phyloP scores from a whole-genome alignment of 768 basidiomycete species.

The Symmetrospora coprosmae region DNA sequence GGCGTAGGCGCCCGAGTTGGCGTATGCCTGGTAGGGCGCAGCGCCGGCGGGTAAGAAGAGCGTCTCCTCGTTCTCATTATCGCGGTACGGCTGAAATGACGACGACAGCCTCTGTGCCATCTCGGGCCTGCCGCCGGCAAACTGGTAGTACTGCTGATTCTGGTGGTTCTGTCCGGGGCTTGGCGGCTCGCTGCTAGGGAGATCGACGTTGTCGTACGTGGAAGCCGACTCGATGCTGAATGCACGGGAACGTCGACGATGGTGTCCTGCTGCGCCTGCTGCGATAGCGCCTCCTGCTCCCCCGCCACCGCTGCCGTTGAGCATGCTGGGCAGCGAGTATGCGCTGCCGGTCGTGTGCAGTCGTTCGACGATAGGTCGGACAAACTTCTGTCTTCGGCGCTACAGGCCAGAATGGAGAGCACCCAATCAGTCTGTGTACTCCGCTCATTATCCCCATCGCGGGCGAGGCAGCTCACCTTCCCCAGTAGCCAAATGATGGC shows the following conservation, averaged over 20 bases:
- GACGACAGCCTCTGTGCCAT: not conserved
- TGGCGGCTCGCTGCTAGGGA: not conserved
- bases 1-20: no score
- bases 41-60: conserved; percentile 14
- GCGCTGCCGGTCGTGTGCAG: conserved; percentile 9
- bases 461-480: not conserved
- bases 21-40: conserved; percentile 16
- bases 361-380: conserved; percentile 8
- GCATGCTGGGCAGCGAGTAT: conserved; percentile 4
- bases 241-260: conserved; percentile 9
- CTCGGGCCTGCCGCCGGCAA: not conserved
- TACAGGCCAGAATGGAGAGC: not conserved
- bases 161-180: not conserved
- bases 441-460: not conserved
- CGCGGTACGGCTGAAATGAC: no score
- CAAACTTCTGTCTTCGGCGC: conserved; percentile 19
- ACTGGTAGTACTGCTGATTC: not conserved
- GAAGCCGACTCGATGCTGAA: conserved; percentile 18
- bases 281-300: not conserved
- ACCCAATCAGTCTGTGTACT: not conserved
- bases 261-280: not conserved
- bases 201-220: not conserved
- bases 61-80: not conserved
- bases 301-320: not conserved
- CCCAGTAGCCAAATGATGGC: conserved; percentile 7